A percentile compares a stretch with the other conserved stretches of the same genome.
These are phyloP conservation scores for Pythium coloratum DNA, from an alignment of 352 stramenopile species.

Conservation along the genomic window DNA sequence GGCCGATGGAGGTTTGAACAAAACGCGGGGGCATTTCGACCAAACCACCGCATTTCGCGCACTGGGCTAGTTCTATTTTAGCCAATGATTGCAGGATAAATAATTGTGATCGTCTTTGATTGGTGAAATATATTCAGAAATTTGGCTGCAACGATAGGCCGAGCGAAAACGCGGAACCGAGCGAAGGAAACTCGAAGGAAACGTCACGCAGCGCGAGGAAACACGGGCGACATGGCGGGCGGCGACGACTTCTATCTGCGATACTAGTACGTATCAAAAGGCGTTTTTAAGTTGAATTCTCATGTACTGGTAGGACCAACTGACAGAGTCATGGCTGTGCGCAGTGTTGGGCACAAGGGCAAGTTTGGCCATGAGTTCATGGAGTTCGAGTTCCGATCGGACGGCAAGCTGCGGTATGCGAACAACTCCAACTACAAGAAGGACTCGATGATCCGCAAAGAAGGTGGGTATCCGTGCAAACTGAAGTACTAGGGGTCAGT, in stretches of 20 bases:
- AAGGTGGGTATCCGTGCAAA: constrained; percentile 55
- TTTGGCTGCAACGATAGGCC: constrained; percentile 3
- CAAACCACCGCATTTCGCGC: constrained; percentile 29
- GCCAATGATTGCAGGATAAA: constrained; percentile 11
- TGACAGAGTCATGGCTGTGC: background rate
- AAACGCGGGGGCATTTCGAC: constrained; percentile 23
- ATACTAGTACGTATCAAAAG: constrained; percentile 71
- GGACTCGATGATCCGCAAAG: constrained; percentile 96
- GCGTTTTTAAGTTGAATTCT: too few species aligned
- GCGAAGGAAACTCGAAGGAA: constrained; percentile 16
- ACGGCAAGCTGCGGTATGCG: constrained; percentile 93
- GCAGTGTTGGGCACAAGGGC: constrained; percentile 93
- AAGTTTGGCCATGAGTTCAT: constrained; percentile 98
- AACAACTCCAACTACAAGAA: constrained; percentile 99
- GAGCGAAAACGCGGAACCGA: constrained; percentile 10
- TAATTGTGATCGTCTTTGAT: background rate
- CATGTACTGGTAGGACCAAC: background rate
- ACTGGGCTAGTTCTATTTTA: constrained; percentile 10
- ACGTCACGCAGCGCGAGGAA: constrained; percentile 2
- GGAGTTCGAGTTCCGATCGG: constrained; percentile 95
- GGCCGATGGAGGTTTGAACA: constrained; percentile 20
- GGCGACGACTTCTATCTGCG: constrained; percentile 87
- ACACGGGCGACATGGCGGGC: constrained; percentile 45
- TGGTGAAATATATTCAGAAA: constrained; percentile 3
- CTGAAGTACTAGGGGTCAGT: background rate